Evolutionary conservation across 2,329 filamentous ascomycete genomes (phyloP).

Genomic region (Hymenoscyphus linearis): DNA sequence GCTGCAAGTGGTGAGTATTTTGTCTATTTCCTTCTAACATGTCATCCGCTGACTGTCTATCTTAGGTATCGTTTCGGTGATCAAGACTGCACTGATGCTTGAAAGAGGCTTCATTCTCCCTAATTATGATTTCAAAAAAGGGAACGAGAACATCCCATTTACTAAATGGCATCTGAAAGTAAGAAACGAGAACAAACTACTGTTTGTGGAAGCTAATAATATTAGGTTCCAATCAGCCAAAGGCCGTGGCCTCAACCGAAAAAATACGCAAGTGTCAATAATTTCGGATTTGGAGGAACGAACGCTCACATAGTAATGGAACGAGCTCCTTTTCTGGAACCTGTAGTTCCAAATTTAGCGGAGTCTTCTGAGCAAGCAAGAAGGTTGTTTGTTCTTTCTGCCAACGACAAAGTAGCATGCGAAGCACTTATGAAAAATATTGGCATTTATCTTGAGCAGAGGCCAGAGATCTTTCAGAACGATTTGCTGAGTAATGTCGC

Average conservation of each 20-base stretch:
- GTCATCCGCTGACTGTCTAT: background rate
- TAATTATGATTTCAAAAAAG: conserved; percentile 32
- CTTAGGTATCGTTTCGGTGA: conserved; percentile 23
- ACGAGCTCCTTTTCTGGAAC: conserved; percentile 22
- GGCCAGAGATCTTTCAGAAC: conserved; percentile 29
- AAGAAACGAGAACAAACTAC: background rate
- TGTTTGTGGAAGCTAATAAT: conserved; percentile 5
- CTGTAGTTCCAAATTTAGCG: conserved; percentile 21
- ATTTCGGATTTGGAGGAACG: conserved; percentile 35
- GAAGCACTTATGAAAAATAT: conserved; percentile 28
- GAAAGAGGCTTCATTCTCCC: conserved; percentile 29
- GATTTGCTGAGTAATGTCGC: conserved; percentile 29
- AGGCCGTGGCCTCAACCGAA: conserved; percentile 33
- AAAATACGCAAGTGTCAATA: conserved; percentile 41
- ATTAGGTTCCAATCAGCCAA: conserved; percentile 28
- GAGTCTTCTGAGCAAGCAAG: conserved; percentile 26
- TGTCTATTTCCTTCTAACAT: background rate
- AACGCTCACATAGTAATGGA: conserved; percentile 37
- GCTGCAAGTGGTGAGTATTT: conserved; percentile 20
- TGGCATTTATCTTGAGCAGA: conserved; percentile 27
- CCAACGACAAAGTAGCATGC: conserved; percentile 25
- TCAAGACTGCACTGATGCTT: conserved; percentile 29
- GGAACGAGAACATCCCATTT: conserved; percentile 36
- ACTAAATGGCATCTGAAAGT: conserved; percentile 37
- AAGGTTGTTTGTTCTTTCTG: conserved; percentile 27